Evolutionary conservation across 208 protist genomes (phyloP), one percentile per base, ranked within the genome.

Genomic region (Naegleria lovaniensis): DNA sequence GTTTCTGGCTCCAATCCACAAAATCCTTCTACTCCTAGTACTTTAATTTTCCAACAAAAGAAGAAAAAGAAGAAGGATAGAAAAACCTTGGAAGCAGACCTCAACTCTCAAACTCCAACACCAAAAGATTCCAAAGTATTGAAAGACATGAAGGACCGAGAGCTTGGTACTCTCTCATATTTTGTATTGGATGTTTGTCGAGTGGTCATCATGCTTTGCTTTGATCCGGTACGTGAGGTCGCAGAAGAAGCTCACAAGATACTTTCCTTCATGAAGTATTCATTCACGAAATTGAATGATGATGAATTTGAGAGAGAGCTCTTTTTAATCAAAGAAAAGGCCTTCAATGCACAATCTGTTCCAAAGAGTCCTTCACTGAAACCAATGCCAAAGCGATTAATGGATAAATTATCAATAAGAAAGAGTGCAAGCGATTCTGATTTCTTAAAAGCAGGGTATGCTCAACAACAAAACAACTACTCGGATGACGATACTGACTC

Each of bases 71-170:
- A 40, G 29, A 67, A 33, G 15, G 25, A 40, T 2, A 29, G n/a
- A 38, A 41, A 40, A n/a, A 6, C 29, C 5, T 59, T 87, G 6
- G 13, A 87, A 55, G 16, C 25, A 19, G n/a, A 85, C 16, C 1
- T 48, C 25, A 43, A 22, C 1, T 1, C 55, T 67, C 55, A 67
- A 67, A 15, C 55, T 22, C 22, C 55, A 15, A 67, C 55, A 29
- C 55, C 55, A 67, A 67, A 67, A 13, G 83, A 48, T 87, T 5
- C 19, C 39, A 51, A 33, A 52, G 3, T n/a, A 41, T 48, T 40
- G 38, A 52, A 40, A 38, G 85, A 89, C 39, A 89, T 89, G 85
- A 58, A 89, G 29, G 48, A 89, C 67, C n/a, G 85, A 67, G 85
- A 89, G 0, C 29, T 52, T 41, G 85, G 85, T 40, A 33, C 55